phyloP scores from a whole-genome alignment of 257 asterid species.

The Thymus quinquecostatus region DNA sequence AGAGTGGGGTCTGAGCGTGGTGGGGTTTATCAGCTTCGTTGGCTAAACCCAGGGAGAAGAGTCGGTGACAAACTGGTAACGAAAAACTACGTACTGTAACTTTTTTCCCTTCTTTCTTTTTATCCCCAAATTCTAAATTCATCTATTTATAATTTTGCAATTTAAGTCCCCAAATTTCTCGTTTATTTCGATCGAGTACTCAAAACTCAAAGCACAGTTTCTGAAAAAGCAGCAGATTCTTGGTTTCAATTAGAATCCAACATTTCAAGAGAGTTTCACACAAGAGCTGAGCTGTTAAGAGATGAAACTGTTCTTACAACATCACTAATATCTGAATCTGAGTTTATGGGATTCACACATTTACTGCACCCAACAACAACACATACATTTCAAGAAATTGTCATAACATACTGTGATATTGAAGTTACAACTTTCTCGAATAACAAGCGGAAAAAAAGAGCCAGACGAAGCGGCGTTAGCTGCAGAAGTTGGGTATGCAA shows the following conservation, averaged over 20 bases:
- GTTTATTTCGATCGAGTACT: background rate
- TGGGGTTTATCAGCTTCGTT: background rate
- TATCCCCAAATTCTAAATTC: background rate
- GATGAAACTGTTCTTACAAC: constrained; percentile 15
- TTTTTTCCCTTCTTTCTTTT: background rate
- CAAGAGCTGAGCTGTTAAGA: background rate
- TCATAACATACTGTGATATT: constrained; percentile 11
- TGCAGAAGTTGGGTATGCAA: constrained; percentile 79
- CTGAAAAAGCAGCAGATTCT: background rate
- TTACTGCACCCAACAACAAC: constrained; percentile 9
- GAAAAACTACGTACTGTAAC: background rate
- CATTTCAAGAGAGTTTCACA: background rate
- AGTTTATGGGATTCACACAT: background rate
- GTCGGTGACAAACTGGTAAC: background rate
- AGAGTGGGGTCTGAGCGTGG: too few relatives aligned
- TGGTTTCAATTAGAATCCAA: background rate
- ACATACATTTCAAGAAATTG: constrained; percentile 35
- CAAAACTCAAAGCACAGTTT: background rate
- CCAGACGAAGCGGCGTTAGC: constrained; percentile 33
- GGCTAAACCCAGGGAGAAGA: constrained; percentile 33
- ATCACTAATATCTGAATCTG: constrained; percentile 21
- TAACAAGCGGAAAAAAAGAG: background rate
- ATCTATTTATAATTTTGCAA: background rate
- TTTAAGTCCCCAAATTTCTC: too few relatives aligned
- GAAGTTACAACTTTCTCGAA: constrained; percentile 14